A percentile compares a stretch with the other conserved stretches of the same genome.
Evolutionary conservation across 2,329 filamentous ascomycete genomes (phyloP).

Genomic region (Aureobasidium musti): DNA sequence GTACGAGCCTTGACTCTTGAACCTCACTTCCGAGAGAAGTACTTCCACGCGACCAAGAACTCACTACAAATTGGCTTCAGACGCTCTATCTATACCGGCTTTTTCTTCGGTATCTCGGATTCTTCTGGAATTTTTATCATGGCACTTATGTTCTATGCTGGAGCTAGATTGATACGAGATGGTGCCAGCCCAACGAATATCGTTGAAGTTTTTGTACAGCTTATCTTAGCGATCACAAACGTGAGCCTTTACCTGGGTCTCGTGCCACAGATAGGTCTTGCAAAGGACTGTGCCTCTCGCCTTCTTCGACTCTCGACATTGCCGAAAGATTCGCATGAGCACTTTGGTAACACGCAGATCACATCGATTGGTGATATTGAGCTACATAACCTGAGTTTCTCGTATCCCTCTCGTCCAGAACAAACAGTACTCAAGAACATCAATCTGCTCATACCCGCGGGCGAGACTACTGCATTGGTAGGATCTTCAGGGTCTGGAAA

Average conservation of each 20-base stretch:
- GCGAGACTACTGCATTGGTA: conserved; percentile 74
- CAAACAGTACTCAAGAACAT: conserved; percentile 62
- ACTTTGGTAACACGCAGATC: conserved; percentile 51
- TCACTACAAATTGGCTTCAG: conserved; percentile 64
- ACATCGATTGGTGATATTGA: conserved; percentile 55
- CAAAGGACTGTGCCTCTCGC: conserved; percentile 69
- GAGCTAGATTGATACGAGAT: conserved; percentile 62
- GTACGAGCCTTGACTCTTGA: conserved; percentile 77
- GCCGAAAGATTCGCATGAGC: conserved; percentile 60
- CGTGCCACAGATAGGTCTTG: conserved; percentile 77
- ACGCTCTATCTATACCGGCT: conserved; percentile 66
- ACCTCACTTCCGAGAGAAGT: conserved; percentile 66
- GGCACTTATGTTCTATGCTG: conserved; percentile 83
- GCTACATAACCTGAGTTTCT: conserved; percentile 67
- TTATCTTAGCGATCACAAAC: conserved; percentile 80
- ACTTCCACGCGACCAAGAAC: conserved; percentile 53
- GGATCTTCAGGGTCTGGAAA: conserved; percentile 89
- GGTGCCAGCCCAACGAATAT: conserved; percentile 59
- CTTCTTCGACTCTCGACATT: conserved; percentile 71
- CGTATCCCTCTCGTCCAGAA: conserved; percentile 63
- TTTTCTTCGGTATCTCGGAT: conserved; percentile 77
- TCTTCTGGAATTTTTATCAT: conserved; percentile 70
- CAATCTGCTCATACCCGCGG: conserved; percentile 63
- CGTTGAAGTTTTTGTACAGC: conserved; percentile 74
- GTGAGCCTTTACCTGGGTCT: conserved; percentile 68